Conservation (phyloP, 441 rosid species). For the Capsella rubella region DNA sequence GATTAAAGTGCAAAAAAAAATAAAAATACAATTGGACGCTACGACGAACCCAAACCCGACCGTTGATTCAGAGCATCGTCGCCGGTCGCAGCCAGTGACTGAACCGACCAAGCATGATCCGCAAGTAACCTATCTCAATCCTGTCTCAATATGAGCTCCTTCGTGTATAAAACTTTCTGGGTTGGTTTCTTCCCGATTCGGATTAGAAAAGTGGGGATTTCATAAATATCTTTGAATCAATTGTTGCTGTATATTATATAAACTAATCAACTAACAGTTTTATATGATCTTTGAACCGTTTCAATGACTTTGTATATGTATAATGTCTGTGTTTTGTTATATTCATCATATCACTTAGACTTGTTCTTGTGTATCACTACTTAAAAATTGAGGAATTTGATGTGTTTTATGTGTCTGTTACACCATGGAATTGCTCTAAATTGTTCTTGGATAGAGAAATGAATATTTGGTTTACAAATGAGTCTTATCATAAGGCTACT, state of each 20-base stretch:
- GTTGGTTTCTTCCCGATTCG: not conserved
- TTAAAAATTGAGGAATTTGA: not conserved
- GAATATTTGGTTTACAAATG: not conserved
- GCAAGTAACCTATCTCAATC: not conserved
- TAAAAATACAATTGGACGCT: not conserved
- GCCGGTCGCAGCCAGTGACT: not conserved
- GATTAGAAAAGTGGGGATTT: not conserved
- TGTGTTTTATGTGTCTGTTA: not conserved
- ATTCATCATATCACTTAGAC: not conserved
- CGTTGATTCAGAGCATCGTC: not conserved
- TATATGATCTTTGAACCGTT: not conserved
- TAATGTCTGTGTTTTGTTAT: not conserved
- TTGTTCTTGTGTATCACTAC: not conserved
- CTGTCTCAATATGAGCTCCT: not conserved
- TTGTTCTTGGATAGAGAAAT: too few relatives aligned
- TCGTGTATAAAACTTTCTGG: not conserved
- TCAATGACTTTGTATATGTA: too few relatives aligned
- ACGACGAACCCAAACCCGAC: constrained; percentile 6
- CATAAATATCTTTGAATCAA: not conserved
- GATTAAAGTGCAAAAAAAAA: not conserved
- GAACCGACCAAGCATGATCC: not conserved
- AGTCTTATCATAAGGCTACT: not conserved
- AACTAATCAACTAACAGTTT: not conserved
- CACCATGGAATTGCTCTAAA: too few relatives aligned
- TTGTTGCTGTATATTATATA: too few relatives aligned